Evolutionary conservation across 352 stramenopile genomes (phyloP).

Genomic region (Achlya hypogyna): DNA sequence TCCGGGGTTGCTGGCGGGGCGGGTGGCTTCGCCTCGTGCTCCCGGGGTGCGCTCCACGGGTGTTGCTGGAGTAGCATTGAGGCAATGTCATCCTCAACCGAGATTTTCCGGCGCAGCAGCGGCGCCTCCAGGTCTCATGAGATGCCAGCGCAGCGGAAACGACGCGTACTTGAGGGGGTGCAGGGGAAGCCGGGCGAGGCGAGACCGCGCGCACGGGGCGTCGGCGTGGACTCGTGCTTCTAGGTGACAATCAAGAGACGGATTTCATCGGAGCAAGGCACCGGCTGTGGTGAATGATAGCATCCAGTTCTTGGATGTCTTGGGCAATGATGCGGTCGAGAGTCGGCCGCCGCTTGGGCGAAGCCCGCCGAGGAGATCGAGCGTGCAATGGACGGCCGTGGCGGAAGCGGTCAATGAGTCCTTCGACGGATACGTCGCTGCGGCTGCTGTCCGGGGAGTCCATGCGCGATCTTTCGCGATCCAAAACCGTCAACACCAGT

Average conservation of each 20-base stretch:
- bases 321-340: constrained; percentile 5
- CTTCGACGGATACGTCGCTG: constrained; percentile 15
- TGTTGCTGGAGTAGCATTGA: constrained; percentile 10
- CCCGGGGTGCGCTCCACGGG: not conserved
- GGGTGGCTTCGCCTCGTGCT: not conserved
- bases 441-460: not conserved
- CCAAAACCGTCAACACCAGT: not conserved
- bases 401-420: constrained; percentile 18
- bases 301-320: constrained; percentile 13
- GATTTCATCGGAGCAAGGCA: too few relatives aligned
- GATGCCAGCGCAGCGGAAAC: too few relatives aligned
- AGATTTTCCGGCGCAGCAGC: not conserved
- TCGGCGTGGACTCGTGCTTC: not conserved
- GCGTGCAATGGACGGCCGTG: not conserved
- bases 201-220: not conserved
- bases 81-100: constrained; percentile 13
- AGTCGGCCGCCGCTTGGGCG: not conserved
- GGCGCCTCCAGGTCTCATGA: too few relatives aligned
- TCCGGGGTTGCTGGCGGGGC: not conserved
- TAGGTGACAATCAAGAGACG: too few relatives aligned
- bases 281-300: not conserved
- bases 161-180: too few relatives aligned
- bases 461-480: not conserved
- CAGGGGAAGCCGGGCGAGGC: too few relatives aligned
- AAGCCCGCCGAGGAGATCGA: not conserved